Evolutionary conservation across 331 rosid species (phyloP).

Genomic region (Erythrophleum ivorense): DNA sequence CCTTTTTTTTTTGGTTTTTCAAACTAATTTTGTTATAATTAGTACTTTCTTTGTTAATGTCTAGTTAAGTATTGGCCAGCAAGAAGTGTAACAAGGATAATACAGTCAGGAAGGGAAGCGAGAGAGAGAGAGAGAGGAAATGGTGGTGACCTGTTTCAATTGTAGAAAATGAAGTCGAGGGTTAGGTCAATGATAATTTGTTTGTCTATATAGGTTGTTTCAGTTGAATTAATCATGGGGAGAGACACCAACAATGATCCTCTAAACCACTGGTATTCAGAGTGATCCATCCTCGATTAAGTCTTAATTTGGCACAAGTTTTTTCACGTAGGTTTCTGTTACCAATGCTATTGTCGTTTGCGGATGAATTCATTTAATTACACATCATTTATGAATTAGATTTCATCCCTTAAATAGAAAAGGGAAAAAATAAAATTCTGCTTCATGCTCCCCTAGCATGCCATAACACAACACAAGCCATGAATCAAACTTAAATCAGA

Average conservation of each 20-base stretch:
- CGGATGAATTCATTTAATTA: neutral
- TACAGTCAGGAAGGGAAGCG: neutral
- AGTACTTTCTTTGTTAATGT: neutral
- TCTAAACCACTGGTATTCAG: too few species aligned
- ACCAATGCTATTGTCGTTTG: neutral
- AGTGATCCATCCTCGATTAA: too few species aligned
- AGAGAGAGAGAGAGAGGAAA: neutral
- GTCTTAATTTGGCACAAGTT: neutral
- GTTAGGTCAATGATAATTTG: neutral
- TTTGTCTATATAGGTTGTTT: neutral
- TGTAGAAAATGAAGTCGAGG: neutral
- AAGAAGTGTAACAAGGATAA: neutral
- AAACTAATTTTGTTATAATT: neutral
- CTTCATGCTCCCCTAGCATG: too few species aligned
- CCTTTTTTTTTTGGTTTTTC: neutral
- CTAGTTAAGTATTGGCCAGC: neutral
- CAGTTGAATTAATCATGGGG: too few species aligned
- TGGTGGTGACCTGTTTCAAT: neutral
- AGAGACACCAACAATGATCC: too few species aligned
- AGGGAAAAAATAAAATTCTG: too few species aligned
- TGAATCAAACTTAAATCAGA: too few species aligned
- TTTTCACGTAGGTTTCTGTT: neutral
- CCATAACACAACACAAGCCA: too few species aligned
- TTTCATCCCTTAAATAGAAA: too few species aligned
- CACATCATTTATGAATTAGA: too few species aligned